Conservation (phyloP, 768 basidiomycete genomes). For the Calocybe gangraenosa region DNA sequence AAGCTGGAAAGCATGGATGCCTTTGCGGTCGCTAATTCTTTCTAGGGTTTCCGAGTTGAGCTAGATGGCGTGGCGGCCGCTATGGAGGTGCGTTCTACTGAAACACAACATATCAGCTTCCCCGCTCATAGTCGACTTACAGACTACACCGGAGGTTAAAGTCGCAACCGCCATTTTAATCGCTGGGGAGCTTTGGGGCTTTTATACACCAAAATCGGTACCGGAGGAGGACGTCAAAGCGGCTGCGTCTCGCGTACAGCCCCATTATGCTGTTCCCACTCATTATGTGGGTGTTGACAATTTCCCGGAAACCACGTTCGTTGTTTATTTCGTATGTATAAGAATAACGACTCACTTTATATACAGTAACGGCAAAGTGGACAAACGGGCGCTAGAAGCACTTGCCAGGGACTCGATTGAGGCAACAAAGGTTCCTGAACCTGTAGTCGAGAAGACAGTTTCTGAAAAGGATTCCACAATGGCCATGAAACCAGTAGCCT, state of each 20-base stretch:
- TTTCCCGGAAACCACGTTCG: not conserved
- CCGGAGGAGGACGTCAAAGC: slow-evolving; percentile 1
- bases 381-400: slow-evolving; percentile 36
- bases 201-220: slow-evolving; percentile 2
- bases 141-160: not conserved
- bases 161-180: not conserved
- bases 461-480: no score
- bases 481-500: no score
- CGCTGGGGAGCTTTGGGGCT: not conserved
- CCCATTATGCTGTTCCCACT: not conserved
- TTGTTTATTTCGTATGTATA: not conserved
- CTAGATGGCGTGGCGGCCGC: slow-evolving; percentile 55
- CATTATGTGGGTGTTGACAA: not conserved
- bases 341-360: not conserved
- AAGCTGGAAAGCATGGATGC: not conserved
- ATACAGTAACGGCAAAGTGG: slow-evolving; percentile 7
- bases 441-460: no score
- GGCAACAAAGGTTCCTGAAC: not conserved
- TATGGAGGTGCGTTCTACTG: slow-evolving; percentile 38
- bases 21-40: not conserved
- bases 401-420: slow-evolving; percentile 18
- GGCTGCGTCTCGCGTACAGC: not conserved
- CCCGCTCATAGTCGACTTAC: not conserved
- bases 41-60: slow-evolving; percentile 58
- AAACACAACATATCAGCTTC: no score